Evolutionary conservation across 2,329 filamentous ascomycete species (phyloP).

Genomic region (Exophiala bonariae): DNA sequence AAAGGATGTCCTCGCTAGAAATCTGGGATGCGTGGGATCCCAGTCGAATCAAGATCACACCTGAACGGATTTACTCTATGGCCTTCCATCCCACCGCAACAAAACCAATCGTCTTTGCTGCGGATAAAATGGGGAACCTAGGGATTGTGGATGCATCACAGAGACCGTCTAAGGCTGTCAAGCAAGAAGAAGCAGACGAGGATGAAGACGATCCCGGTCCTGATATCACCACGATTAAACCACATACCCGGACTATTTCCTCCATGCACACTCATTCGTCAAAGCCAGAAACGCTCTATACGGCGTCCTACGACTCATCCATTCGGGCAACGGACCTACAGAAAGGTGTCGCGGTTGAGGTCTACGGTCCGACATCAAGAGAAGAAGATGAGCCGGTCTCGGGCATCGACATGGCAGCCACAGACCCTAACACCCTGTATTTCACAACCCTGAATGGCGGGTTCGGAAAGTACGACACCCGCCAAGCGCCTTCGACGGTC

Average conservation of each 20-base stretch:
- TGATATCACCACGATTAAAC: slow-evolving; percentile 84
- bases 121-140: slow-evolving; percentile 88
- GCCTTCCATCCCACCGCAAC: slow-evolving; percentile 83
- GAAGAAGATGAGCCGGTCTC: slow-evolving; percentile 77
- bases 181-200: slow-evolving; percentile 53
- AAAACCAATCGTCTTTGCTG: slow-evolving; percentile 87
- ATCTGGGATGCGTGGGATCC: slow-evolving; percentile 84
- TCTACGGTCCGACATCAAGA: slow-evolving; percentile 72
- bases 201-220: slow-evolving; percentile 69
- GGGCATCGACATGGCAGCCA: slow-evolving; percentile 73
- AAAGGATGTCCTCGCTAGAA: slow-evolving; percentile 73
- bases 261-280: slow-evolving; percentile 75
- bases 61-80: slow-evolving; percentile 82
- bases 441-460: slow-evolving; percentile 84
- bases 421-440: slow-evolving; percentile 72
- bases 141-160: slow-evolving; percentile 90
- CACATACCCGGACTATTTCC: slow-evolving; percentile 84
- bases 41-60: slow-evolving; percentile 88
- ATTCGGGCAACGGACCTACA: slow-evolving; percentile 83
- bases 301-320: slow-evolving; percentile 88
- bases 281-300: slow-evolving; percentile 74
- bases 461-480: slow-evolving; percentile 78
- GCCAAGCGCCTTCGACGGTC: slow-evolving; percentile 55
- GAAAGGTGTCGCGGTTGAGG: slow-evolving; percentile 75
- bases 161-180: slow-evolving; percentile 42